Base-by-base conservation (phyloP, 257 asterid genomes). In the Penstemon barbatus region DNA sequence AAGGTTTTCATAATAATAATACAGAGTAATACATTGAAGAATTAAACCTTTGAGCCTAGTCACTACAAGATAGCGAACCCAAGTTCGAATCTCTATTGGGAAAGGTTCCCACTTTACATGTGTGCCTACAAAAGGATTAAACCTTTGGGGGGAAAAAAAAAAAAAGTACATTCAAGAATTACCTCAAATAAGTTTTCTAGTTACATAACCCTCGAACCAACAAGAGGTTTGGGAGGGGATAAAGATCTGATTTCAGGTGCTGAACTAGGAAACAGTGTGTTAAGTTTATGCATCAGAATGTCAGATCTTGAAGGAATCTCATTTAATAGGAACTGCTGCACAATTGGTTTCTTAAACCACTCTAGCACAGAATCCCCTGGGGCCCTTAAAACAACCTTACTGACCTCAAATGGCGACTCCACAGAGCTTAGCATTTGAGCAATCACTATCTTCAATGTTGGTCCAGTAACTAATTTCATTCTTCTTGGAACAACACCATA, bases 271-370 rank as follows among this genome's bases (percentile, higher is more conserved):
- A 91, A 94, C 63, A 87, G 80, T 2, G 76, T 82, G 66, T 94
- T 94, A 71, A 94, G 89, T 80, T 89, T 91, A 83, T 94, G 99
- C 99, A 94, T 94, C 80, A 94, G 80, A 77, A 94, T 86, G 55
- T 94, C 99, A 0, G 96, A 81, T 82, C 99, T 91, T 53, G 97
- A 91, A 19, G 99, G 99, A 71, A 94, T 91, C 85, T 91, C 99
- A 62, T 94, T 94, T 69, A 94, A 65, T 66, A 94, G 96, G 71
- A 91, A 91, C 70, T 94, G 96, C 80, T 91, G 97, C 19, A 94
- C 97, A 7, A 94, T 91, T 19, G 97, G 97, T 75, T 94, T 94
- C 91, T 91, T 91, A 79, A 94, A 94, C 97, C 97, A 94, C 76
- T 93, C 97, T 37, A 91, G 68, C 61, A 91, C 91, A 0, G 97